phyloP scores from a whole-genome alignment of 2,329 filamentous ascomycete species.

The Sphaerulina vaccinii region DNA sequence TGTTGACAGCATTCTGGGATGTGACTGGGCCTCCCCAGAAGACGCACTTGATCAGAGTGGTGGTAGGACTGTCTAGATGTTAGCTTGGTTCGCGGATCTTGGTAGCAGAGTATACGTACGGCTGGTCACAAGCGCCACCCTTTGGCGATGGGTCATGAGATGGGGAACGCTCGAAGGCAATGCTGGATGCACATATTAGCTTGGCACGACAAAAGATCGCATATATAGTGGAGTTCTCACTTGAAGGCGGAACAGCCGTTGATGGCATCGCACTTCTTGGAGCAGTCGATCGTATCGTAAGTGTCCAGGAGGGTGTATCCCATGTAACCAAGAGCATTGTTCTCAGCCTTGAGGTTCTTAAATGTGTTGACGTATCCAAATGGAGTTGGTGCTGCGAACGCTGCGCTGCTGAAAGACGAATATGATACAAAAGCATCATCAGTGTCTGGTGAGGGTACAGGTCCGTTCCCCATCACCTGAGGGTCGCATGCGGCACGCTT shows the following conservation, averaged over 20 bases:
- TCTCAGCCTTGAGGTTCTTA: constrained; percentile 17
- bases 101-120: background rate
- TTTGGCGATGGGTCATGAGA: constrained; percentile 36
- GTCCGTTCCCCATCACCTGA: constrained; percentile 8
- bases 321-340: constrained; percentile 18
- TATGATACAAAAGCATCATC: constrained; percentile 15
- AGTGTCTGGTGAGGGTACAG: constrained; percentile 12
- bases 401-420: constrained; percentile 19
- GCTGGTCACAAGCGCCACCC: constrained; percentile 12
- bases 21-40: constrained; percentile 33
- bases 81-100: background rate
- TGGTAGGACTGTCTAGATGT: background rate
- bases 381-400: constrained; percentile 11
- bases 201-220: no score
- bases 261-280: constrained; percentile 24
- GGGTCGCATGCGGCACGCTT: constrained; percentile 16
- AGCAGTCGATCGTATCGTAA: constrained; percentile 32
- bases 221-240: no score
- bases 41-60: constrained; percentile 35
- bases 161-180: constrained; percentile 16
- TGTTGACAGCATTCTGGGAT: constrained; percentile 28
- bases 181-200: no score
- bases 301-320: constrained; percentile 23
- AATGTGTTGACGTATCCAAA: constrained; percentile 14
- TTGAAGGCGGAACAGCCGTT: constrained; percentile 20